Base-by-base conservation (phyloP, 768 basidiomycete species). In the Termitomyces sp. region DNA sequence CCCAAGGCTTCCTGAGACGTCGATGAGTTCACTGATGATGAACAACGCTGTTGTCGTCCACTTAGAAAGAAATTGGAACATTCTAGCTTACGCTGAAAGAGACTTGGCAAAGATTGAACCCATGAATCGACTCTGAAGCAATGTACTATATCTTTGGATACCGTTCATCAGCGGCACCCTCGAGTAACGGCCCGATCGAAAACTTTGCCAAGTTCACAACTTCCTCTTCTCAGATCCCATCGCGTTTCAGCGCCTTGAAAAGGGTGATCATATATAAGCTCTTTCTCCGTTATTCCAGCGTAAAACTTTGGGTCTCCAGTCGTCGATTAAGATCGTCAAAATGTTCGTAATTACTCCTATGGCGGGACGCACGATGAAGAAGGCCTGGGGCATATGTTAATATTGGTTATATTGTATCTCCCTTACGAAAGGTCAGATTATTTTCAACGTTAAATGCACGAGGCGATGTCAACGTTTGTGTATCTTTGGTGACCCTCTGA, bases 181-280 rank as follows among this genome's bases (percentile, higher is more conserved):
- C 14, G n/a, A 60, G 34, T 52, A 37, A 38, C 17, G 59, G 52
- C 9, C n/a, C 45, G 12, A 54, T 54, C 43, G 47, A 40, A 7
- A 25, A 14, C 31, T 40, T 47, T 10, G 59, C 52, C 25, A 53
- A 25, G 11, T 14, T 6, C 45, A 54, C 11, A 31, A 60, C 45
- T 42, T 60, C 59, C 15, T 40, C 48, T 37, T 53, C 42, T 5
- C 43, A 47, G 32, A 60, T 53, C 52, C 48, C 59, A 31, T 46
- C 59, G 20, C 36, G 52, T 31, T 46, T 29, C 14, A 60, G 34
- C 4, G 42, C 59, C 29, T 36, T 11, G 5, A 60, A 60, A 3
- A 60, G n/a, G 29, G 59, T 12, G 45, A 54, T 54, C 59, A 60
- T 46, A n/a, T 20, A 25, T 31, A n/a, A 37, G 42, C 37, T 60